These are phyloP conservation scores for Ophiostoma quercus DNA, from an alignment of 2,329 filamentous ascomycete genomes.

Conservation along the genomic window DNA sequence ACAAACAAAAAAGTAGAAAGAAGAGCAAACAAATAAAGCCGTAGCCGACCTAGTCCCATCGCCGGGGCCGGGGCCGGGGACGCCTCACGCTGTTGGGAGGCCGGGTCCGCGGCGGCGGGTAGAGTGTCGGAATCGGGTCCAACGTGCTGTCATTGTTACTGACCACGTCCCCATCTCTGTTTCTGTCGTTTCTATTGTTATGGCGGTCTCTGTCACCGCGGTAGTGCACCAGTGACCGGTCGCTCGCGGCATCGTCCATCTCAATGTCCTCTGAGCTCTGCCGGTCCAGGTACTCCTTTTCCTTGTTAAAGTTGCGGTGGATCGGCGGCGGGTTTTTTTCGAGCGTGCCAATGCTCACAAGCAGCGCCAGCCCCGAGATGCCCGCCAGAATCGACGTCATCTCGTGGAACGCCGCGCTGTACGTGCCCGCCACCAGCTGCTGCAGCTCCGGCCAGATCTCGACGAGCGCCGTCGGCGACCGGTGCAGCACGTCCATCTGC, in stretches of 20 bases:
- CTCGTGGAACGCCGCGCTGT: constrained; percentile 26
- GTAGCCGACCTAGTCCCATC: constrained; percentile 2
- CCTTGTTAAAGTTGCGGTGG: constrained; percentile 23
- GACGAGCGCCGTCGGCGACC: constrained; percentile 28
- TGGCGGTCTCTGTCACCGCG: background rate
- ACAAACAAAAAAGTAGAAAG: background rate
- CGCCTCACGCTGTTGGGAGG: constrained; percentile 3
- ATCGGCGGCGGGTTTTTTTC: constrained; percentile 28
- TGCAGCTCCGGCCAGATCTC: constrained; percentile 27
- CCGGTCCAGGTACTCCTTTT: constrained; percentile 20
- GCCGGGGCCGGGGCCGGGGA: constrained; percentile 9
- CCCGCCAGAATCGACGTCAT: constrained; percentile 26
- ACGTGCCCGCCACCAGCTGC: constrained; percentile 24
- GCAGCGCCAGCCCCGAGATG: constrained; percentile 23
- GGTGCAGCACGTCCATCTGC: constrained; percentile 27
- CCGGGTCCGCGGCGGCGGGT: constrained; percentile 21
- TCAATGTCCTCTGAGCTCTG: constrained; percentile 22
- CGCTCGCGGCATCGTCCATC: constrained; percentile 25
- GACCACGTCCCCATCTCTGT: background rate
- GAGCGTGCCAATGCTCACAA: constrained; percentile 27
- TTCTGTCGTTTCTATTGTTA: background rate
- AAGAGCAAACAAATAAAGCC: background rate
- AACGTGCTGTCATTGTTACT: background rate
- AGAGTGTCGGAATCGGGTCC: constrained; percentile 6
- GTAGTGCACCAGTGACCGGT: constrained; percentile 22